Percentiles rank a stretch among this genome's conserved stretches.
phyloP scores from a whole-genome alignment of 352 stramenopile genomes.

The Pythium brachiatum region DNA sequence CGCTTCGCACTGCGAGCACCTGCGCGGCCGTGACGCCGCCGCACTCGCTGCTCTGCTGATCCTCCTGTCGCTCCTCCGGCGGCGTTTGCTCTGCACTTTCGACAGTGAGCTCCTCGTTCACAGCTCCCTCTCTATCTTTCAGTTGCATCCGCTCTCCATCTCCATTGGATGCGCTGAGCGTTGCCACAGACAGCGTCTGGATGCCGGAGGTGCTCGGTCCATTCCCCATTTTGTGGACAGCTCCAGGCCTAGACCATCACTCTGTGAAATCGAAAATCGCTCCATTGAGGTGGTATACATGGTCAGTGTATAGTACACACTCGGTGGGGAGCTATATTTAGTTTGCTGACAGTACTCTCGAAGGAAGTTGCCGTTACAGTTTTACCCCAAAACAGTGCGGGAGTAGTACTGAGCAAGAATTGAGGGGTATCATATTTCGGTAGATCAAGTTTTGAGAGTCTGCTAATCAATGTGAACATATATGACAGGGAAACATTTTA shows the following conservation, averaged over 20 bases:
- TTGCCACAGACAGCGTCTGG: neutral
- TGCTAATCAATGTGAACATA: no score
- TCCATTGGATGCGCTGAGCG: neutral
- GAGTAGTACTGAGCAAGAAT: no score
- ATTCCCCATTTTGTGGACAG: neutral
- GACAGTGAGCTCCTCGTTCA: neutral
- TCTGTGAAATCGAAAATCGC: neutral
- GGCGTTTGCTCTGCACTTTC: neutral
- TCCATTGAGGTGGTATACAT: neutral
- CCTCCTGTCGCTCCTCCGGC: neutral
- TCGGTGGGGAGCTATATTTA: neutral
- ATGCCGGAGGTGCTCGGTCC: neutral
- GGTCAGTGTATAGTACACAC: neutral
- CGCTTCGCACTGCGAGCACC: conserved; percentile 35
- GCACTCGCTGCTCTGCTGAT: neutral
- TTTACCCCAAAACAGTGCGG: no score
- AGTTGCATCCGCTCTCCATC: neutral
- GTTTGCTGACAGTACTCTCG: neutral
- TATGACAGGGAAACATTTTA: no score
- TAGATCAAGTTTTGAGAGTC: no score
- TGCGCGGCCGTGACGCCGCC: conserved; percentile 22
- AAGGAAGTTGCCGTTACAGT: neutral
- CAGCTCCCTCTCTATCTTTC: neutral
- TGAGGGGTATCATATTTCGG: no score
- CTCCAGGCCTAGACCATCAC: neutral